Conservation (phyloP, 108 stramenopile species). For the Nitzschia sp. region DNA sequence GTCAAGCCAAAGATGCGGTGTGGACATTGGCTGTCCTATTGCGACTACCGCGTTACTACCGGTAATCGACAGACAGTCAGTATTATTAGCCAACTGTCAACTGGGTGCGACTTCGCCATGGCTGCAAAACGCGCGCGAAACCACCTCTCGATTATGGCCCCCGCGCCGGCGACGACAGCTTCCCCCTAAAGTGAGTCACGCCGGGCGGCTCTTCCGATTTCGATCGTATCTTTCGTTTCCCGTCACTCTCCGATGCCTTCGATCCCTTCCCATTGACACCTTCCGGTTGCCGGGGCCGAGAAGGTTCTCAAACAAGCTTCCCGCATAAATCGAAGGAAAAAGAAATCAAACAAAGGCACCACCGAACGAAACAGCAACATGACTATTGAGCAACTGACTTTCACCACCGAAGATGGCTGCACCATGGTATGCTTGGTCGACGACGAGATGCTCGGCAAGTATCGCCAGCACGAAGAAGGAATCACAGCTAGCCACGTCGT, state of each 20-base stretch:
- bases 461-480: constrained; percentile 4
- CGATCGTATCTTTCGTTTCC: neutral
- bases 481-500: constrained; percentile 9
- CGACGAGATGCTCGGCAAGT: constrained; percentile 2
- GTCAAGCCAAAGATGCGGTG: too few relatives aligned
- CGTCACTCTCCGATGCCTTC: too few relatives aligned
- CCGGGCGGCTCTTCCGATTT: neutral
- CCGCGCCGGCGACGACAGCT: too few relatives aligned
- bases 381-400: constrained; percentile 5
- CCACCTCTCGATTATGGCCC: too few relatives aligned
- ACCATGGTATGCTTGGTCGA: constrained; percentile 11
- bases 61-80: too few relatives aligned
- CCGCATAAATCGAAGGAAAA: neutral
- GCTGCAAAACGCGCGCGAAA: too few relatives aligned
- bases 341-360: neutral
- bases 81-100: too few relatives aligned
- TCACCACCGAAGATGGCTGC: neutral
- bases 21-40: too few relatives aligned
- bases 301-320: constrained; percentile 1
- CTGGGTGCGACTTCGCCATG: too few relatives aligned
- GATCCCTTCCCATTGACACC: neutral
- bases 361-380: neutral
- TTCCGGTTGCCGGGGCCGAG: neutral
- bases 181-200: too few relatives aligned
- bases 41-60: too few relatives aligned